phyloP scores from a whole-genome alignment of 2,329 filamentous ascomycete species.

The Xylaria sp. region DNA sequence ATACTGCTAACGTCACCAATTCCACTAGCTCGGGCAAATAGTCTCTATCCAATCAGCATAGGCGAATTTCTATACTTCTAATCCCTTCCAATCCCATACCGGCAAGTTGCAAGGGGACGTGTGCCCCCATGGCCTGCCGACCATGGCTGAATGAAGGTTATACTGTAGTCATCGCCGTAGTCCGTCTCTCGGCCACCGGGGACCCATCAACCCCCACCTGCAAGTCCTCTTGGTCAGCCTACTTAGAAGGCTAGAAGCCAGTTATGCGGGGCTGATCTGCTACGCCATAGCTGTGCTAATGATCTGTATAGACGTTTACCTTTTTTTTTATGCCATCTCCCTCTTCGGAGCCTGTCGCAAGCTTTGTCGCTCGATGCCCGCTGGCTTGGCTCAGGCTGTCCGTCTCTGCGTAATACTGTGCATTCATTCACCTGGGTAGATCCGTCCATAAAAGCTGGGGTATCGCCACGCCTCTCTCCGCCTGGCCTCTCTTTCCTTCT shows the following conservation, averaged over 20 bases:
- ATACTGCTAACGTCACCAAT: constrained; percentile 47
- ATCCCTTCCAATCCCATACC: too few relatives aligned
- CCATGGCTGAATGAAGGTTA: too few relatives aligned
- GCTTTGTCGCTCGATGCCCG: constrained; percentile 29
- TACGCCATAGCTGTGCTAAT: constrained; percentile 33
- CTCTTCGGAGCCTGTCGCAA: constrained; percentile 34
- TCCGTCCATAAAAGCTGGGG: constrained; percentile 50
- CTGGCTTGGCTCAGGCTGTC: constrained; percentile 40
- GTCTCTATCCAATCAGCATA: constrained; percentile 39
- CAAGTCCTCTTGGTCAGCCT: constrained; percentile 33
- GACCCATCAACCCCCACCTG: constrained; percentile 43
- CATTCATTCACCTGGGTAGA: constrained; percentile 20
- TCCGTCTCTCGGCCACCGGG: constrained; percentile 47
- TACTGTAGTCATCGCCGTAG: constrained; percentile 23
- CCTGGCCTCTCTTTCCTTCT: constrained; percentile 42
- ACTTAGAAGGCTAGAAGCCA: constrained; percentile 29
- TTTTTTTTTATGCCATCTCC: constrained; percentile 38
- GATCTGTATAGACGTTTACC: constrained; percentile 14
- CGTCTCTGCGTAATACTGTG: constrained; percentile 16
- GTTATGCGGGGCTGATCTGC: constrained; percentile 45
- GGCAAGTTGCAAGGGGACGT: constrained; percentile 18
- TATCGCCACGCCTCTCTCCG: constrained; percentile 47
- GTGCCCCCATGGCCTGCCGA: too few relatives aligned
- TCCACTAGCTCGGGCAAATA: constrained; percentile 36
- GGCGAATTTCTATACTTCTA: constrained; percentile 10